Percentiles rank a stretch among this genome's conserved stretches.
phyloP scores from a whole-genome alignment of 805 yeast genomes.

The Zygoascus tannicola region DNA sequence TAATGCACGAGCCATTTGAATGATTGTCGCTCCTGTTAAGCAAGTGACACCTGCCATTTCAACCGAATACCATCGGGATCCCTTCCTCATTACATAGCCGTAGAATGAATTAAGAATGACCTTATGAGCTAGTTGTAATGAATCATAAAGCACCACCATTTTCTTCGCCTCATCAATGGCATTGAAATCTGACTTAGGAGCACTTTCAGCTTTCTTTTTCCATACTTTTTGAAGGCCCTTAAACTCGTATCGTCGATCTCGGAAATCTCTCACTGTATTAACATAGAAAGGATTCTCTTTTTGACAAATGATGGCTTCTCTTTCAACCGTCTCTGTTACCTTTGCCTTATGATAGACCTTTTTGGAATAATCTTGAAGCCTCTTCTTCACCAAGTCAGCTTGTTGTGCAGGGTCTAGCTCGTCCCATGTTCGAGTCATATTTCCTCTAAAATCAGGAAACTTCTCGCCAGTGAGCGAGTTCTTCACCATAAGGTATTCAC shows the following conservation, averaged over 20 bases:
- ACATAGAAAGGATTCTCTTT: conserved; percentile 96
- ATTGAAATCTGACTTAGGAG: conserved; percentile 43
- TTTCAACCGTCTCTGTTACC: conserved; percentile 70
- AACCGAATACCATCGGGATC: conserved; percentile 98
- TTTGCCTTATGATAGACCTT: conserved; percentile 78
- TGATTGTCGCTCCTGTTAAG: conserved; percentile 93
- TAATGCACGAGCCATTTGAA: conserved; percentile 89
- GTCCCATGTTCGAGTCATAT: conserved; percentile 43
- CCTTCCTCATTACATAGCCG: conserved; percentile 98
- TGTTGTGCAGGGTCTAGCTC: conserved; percentile 73
- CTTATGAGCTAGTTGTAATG: conserved; percentile 92
- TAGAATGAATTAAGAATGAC: conserved; percentile 94
- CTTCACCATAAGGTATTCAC: conserved; percentile 84
- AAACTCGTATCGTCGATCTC: conserved; percentile 94
- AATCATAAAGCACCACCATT: conserved; percentile 88
- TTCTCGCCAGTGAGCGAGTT: conserved; percentile 71
- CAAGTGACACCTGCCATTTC: conserved; percentile 99
- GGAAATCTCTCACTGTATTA: conserved; percentile 83
- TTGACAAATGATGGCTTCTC: conserved; percentile 94
- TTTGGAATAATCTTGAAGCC: conserved; percentile 74
- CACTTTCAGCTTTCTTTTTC: conserved; percentile 67
- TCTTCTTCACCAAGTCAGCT: conserved; percentile 60
- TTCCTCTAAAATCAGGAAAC: conserved; percentile 45
- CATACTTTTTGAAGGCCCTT: conserved; percentile 89
- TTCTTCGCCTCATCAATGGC: conserved; percentile 83